Conservation (phyloP, 192 early-diverging fungal species). For the Mortierella hygrophila region DNA sequence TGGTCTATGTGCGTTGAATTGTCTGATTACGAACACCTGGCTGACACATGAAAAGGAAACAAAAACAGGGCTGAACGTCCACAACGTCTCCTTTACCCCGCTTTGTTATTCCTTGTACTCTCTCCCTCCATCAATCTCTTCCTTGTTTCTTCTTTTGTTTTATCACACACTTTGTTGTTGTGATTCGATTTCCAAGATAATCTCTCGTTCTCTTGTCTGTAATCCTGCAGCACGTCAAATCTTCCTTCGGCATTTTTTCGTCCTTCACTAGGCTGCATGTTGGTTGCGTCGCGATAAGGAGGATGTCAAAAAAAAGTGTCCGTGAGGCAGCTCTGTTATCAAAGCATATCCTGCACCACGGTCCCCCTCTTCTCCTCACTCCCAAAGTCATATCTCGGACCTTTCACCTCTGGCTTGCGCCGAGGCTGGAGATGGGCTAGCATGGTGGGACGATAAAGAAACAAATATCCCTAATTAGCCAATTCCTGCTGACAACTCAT, state of each 20-base stretch:
- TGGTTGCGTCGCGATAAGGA: not conserved
- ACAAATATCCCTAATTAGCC: not conserved
- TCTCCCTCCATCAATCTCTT: not conserved
- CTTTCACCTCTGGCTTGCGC: not conserved
- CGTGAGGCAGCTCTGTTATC: not conserved
- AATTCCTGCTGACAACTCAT: not conserved
- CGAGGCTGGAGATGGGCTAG: not conserved
- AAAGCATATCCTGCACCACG: not conserved
- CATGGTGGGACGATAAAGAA: not conserved
- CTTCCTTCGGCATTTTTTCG: not conserved
- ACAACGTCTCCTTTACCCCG: not conserved
- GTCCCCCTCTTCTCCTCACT: not conserved
- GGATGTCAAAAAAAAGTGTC: not conserved
- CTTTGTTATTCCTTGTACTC: not conserved
- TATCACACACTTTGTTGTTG: not conserved
- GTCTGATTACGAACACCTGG: too few species aligned
- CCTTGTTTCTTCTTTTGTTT: not conserved
- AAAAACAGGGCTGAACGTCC: too few species aligned
- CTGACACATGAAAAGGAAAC: too few species aligned
- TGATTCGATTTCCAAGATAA: conserved; percentile 6
- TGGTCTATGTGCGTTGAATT: too few species aligned
- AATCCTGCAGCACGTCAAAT: not conserved
- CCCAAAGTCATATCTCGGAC: not conserved
- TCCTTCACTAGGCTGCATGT: not conserved
- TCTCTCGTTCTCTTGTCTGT: not conserved